Conservation (phyloP, 257 asterid genomes). For the Marsdenia floribunda region DNA sequence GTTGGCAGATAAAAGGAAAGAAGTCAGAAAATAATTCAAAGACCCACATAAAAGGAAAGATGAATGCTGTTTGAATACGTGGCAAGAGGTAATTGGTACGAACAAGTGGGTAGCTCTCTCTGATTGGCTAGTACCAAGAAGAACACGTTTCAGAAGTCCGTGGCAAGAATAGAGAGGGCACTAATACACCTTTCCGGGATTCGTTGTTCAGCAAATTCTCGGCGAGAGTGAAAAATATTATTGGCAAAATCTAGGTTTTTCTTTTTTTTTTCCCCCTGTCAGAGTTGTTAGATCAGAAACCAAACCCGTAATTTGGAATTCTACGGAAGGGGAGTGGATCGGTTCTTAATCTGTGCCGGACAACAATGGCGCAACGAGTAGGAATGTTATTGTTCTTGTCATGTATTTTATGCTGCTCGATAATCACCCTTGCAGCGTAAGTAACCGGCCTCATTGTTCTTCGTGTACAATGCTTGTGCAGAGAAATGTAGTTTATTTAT, state of each 20-base stretch:
- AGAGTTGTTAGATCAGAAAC: constrained; percentile 24
- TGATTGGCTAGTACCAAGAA: constrained; percentile 44
- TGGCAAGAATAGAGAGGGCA: constrained; percentile 5
- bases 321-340: constrained; percentile 7
- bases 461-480: not conserved
- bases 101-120: constrained; percentile 24
- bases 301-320: constrained; percentile 28
- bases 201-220: constrained; percentile 11
- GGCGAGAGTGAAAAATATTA: constrained; percentile 17
- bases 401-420: constrained; percentile 40
- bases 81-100: constrained; percentile 31
- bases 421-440: constrained; percentile 80
- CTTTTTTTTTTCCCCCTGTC: not conserved
- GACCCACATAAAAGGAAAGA: not conserved
- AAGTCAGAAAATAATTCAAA: too few relatives aligned
- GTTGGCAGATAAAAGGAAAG: too few relatives aligned
- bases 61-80: constrained; percentile 23
- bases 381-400: constrained; percentile 45
- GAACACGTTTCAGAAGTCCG: constrained; percentile 43
- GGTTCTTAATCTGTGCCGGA: constrained; percentile 36
- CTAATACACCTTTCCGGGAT: not conserved
- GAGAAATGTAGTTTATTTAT: not conserved
- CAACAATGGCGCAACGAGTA: constrained; percentile 63
- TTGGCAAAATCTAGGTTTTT: not conserved
- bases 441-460: constrained; percentile 17